Evolutionary conservation across 148 eudicot genomes (phyloP).

Genomic region (Polygonum aviculare): DNA sequence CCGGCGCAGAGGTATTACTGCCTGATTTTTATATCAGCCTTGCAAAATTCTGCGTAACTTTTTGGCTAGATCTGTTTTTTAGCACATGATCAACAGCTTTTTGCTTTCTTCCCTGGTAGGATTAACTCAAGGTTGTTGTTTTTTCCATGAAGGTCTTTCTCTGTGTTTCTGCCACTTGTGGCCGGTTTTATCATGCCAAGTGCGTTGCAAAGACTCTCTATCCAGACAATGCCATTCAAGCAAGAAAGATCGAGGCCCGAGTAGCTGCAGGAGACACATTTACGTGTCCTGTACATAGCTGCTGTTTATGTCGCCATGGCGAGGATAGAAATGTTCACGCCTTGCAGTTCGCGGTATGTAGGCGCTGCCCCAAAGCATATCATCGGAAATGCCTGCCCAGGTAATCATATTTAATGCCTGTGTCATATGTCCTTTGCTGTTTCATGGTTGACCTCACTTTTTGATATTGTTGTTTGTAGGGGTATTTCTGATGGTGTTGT

Average conservation of each 20-base stretch:
- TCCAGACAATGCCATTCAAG: constrained; percentile 25
- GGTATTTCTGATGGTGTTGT: constrained; percentile 29
- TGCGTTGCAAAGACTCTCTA: constrained; percentile 53
- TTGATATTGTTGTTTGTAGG: constrained; percentile 24
- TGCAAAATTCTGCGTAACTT: neutral
- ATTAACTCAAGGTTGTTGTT: neutral
- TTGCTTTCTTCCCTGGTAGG: neutral
- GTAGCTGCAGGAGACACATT: constrained; percentile 63
- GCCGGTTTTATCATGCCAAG: constrained; percentile 68
- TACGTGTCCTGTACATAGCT: constrained; percentile 67
- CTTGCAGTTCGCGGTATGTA: constrained; percentile 73
- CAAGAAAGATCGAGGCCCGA: constrained; percentile 36
- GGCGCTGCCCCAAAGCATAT: constrained; percentile 88
- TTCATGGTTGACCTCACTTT: neutral
- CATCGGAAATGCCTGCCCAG: constrained; percentile 85
- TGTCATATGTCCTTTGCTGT: neutral
- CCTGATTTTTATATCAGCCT: neutral
- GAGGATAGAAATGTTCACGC: constrained; percentile 44
- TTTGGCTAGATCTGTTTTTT: neutral
- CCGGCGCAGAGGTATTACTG: constrained; percentile 47
- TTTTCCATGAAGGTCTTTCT: constrained; percentile 53
- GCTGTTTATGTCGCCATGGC: constrained; percentile 44
- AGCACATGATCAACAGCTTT: neutral
- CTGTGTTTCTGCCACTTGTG: constrained; percentile 73
- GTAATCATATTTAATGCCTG: constrained; percentile 19